Percentiles rank a stretch among this genome's conserved stretches.
phyloP scores from a whole-genome alignment of 495 filamentous ascomycete species.

The Penicillium canescens region DNA sequence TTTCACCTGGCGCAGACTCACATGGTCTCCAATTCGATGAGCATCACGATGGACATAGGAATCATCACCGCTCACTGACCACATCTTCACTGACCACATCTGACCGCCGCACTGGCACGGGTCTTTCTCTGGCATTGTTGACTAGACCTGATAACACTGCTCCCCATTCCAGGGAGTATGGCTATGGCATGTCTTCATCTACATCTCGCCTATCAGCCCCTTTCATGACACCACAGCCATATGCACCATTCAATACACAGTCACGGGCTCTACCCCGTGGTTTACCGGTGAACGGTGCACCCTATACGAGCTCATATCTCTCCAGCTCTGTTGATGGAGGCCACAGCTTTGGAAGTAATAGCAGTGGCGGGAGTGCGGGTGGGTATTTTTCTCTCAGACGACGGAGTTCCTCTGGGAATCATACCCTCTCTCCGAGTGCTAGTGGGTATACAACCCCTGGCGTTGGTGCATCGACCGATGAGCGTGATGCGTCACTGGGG shows the following conservation, averaged over 20 bases:
- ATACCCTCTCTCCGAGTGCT: conserved; percentile 14
- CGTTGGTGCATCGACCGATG: conserved; percentile 23
- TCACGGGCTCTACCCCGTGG: conserved; percentile 1
- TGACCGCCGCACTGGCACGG: conserved; percentile 5
- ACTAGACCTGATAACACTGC: conserved; percentile 16
- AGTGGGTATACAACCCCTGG: conserved; percentile 29
- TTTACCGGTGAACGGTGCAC: conserved; percentile 3
- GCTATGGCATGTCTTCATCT: conserved; percentile 13
- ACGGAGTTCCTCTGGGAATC: conserved; percentile 8
- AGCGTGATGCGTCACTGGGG: conserved; percentile 18
- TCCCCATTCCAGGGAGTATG: conserved; percentile 7
- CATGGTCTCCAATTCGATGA: conserved; percentile 1
- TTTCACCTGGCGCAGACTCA: conserved; percentile 1
- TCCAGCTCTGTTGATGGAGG: conserved; percentile 7
- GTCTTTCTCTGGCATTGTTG: conserved; percentile 21
- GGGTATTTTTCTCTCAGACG: conserved; percentile 32
- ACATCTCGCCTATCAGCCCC: conserved; percentile 10
- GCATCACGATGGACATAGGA: conserved; percentile 6
- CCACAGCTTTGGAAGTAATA: conserved; percentile 1
- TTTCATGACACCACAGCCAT: conserved; percentile 27
- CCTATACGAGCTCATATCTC: background rate
- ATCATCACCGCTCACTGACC: conserved; percentile 41
- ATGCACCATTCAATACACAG: conserved; percentile 12
- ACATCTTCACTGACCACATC: conserved; percentile 29
- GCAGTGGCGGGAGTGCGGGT: conserved; percentile 8